Evolutionary conservation across 2,329 filamentous ascomycete genomes (phyloP).

Genomic region (Apiospora rasikravindrae): DNA sequence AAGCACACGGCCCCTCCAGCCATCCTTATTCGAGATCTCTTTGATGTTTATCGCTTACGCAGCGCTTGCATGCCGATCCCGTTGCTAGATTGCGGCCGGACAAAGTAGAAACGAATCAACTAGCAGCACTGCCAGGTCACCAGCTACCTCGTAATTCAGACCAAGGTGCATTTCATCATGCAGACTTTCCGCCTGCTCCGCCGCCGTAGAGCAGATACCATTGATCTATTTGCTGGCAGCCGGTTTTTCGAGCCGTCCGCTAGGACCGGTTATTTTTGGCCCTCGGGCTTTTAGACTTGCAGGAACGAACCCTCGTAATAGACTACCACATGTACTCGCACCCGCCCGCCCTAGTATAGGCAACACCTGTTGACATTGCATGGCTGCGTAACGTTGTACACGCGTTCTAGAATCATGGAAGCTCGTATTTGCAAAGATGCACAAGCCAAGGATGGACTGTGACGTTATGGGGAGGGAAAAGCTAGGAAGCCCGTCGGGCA

Average conservation of each 20-base stretch:
- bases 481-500: not conserved
- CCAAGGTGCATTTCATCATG: not conserved
- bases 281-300: not conserved
- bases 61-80: not conserved
- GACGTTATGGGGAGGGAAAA: not conserved
- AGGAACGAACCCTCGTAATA: slow-evolving; percentile 1
- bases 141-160: not conserved
- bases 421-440: slow-evolving; percentile 1
- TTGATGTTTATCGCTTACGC: slow-evolving; percentile 4
- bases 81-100: not conserved
- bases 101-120: not conserved
- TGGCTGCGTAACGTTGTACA: slow-evolving; percentile 12
- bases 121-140: not conserved
- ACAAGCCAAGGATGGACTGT: slow-evolving; percentile 6
- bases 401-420: not conserved
- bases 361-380: too few species aligned
- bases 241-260: not conserved
- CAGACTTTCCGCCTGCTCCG: not conserved
- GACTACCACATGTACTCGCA: not conserved
- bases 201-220: not conserved
- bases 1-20: not conserved
- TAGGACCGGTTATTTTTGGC: not conserved
- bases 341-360: not conserved
- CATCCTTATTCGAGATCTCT: not conserved
- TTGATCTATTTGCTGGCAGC: not conserved